A percentile compares a stretch with the other conserved stretches of the same genome.
phyloP scores from a whole-genome alignment of 768 basidiomycete species.

The Grammothele lineata region DNA sequence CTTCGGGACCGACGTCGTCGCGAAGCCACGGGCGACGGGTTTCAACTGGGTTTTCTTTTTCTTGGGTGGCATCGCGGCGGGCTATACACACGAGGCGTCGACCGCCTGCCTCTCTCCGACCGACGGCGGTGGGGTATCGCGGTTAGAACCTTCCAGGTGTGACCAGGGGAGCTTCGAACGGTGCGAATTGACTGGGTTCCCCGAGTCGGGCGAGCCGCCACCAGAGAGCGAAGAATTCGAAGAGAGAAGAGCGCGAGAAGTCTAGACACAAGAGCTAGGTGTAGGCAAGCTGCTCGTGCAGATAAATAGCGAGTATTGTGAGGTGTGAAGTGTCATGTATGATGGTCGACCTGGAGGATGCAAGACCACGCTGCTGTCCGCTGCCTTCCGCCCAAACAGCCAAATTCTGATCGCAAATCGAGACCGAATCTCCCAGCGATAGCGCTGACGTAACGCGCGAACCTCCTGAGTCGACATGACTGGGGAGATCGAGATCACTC shows the following conservation, averaged over 20 bases:
- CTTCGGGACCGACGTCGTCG: constrained; percentile 81
- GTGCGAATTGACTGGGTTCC: not conserved
- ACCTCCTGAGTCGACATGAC: no score
- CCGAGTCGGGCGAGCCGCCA: not conserved
- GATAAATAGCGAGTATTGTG: constrained; percentile 7
- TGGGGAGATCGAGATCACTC: no score
- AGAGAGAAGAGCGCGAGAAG: not conserved
- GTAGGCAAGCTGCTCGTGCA: constrained; percentile 10
- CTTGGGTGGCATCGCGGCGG: constrained; percentile 56
- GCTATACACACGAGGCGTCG: constrained; percentile 4
- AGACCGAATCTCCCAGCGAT: not conserved
- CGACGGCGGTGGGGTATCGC: no score
- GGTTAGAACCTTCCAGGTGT: no score
- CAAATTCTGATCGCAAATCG: constrained; percentile 9
- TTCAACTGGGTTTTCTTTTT: constrained; percentile 84
- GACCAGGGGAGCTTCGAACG: no score
- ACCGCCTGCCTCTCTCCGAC: not conserved
- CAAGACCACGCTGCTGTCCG: not conserved
- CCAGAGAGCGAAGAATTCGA: no score
- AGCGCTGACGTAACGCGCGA: constrained; percentile 10
- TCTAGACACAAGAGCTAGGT: constrained; percentile 4
- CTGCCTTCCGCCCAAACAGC: no score
- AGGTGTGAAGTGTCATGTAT: constrained; percentile 9
- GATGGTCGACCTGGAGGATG: constrained; percentile 1
- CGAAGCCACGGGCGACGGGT: constrained; percentile 70